phyloP scores from a whole-genome alignment of 108 stramenopile species.

The Nitzschia putrida region DNA sequence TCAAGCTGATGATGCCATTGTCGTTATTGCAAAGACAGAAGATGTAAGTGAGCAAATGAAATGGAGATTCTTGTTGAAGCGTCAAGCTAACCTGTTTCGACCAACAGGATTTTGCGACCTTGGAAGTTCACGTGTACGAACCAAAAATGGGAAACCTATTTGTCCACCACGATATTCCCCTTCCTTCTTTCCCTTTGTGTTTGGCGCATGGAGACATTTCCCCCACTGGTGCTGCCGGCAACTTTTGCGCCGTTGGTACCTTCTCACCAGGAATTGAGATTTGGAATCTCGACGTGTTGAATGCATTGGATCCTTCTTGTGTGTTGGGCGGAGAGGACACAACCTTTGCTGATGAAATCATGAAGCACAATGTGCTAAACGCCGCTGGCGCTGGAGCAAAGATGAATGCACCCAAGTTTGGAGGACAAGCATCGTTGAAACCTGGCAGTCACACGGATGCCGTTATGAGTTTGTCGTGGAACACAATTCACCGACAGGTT shows the following conservation, averaged over 20 bases:
- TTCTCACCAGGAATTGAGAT: slow-evolving; percentile 97
- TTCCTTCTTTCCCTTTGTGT: slow-evolving; percentile 96
- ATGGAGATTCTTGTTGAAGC: too few species aligned
- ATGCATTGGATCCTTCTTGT: slow-evolving; percentile 92
- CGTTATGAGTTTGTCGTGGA: slow-evolving; percentile 97
- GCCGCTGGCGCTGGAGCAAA: slow-evolving; percentile 47
- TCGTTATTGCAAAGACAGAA: slow-evolving; percentile 86
- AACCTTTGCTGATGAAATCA: slow-evolving; percentile 65
- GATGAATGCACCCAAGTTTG: slow-evolving; percentile 49
- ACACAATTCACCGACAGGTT: slow-evolving; percentile 90
- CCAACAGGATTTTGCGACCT: slow-evolving; percentile 79
- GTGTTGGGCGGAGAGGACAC: slow-evolving; percentile 93
- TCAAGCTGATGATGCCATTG: slow-evolving; percentile 69
- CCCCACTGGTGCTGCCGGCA: slow-evolving; percentile 63
- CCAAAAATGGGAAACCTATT: slow-evolving; percentile 87
- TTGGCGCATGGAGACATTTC: slow-evolving; percentile 78
- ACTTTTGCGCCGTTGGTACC: slow-evolving; percentile 95
- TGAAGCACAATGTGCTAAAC: slow-evolving; percentile 70
- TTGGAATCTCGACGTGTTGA: slow-evolving; percentile 98
- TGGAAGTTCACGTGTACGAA: slow-evolving; percentile 90
- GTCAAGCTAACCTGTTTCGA: background rate
- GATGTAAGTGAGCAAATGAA: slow-evolving; percentile 47
- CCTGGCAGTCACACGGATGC: slow-evolving; percentile 95
- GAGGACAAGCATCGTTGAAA: slow-evolving; percentile 41
- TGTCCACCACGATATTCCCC: slow-evolving; percentile 97